Percentiles rank a stretch among this genome's conserved stretches.
Conservation (phyloP, 495 filamentous ascomycete species). For the Neurospora intermedia region DNA sequence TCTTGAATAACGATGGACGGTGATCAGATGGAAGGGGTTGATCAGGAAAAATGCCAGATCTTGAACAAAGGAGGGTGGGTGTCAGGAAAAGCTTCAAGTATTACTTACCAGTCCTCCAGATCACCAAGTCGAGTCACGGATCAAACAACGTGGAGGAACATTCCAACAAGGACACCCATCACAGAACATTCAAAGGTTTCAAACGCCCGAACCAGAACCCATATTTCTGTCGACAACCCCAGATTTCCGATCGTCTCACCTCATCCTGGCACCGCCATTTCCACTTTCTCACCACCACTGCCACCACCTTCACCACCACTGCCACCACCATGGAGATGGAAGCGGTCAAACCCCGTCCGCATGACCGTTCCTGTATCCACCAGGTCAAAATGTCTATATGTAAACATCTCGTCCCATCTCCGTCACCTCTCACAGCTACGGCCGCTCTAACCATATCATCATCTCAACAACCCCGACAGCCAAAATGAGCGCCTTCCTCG, state of each 20-base stretch:
- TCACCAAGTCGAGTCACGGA: not conserved
- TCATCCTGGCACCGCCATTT: not conserved
- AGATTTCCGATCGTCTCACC: not conserved
- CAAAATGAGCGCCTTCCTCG: slow-evolving; percentile 17
- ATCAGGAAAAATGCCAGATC: not conserved
- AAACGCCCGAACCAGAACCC: not conserved
- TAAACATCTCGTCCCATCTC: not conserved
- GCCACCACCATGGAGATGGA: not conserved
- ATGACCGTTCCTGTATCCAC: not conserved
- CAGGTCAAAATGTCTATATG: not conserved
- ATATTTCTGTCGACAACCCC: not conserved
- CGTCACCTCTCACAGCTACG: not conserved
- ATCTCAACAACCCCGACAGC: not conserved
- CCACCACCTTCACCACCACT: not conserved
- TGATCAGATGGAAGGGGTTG: not conserved
- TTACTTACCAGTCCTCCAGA: not conserved
- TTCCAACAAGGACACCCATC: not conserved
- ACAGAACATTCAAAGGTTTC: no score
- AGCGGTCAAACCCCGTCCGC: not conserved
- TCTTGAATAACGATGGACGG: not conserved
- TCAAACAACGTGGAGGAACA: not conserved
- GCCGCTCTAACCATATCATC: not conserved
- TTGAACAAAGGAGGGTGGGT: not conserved
- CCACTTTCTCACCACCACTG: not conserved
- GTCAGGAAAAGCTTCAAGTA: not conserved